A percentile compares a stretch with the other conserved stretches of the same genome.
Evolutionary conservation across 176 grass and related monocot species (phyloP).

Genomic region (Lolium rigidum): DNA sequence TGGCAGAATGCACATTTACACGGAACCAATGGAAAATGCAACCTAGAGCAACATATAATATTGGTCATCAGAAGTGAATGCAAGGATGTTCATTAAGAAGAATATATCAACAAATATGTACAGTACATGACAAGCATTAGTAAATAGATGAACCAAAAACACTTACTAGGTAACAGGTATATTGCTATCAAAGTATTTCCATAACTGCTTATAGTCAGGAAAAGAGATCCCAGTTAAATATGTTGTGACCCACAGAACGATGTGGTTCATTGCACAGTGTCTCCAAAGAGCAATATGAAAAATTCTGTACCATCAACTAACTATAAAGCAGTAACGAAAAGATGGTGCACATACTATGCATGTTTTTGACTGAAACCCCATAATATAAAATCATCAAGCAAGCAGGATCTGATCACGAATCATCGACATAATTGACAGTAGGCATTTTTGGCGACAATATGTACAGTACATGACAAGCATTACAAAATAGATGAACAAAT

Average conservation of each 20-base stretch:
- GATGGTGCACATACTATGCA: not conserved
- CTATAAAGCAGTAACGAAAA: not conserved
- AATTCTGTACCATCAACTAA: not conserved
- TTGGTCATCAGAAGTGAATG: conserved; percentile 2
- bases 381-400: not conserved
- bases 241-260: not conserved
- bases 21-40: conserved; percentile 23
- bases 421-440: not conserved
- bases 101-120: not conserved
- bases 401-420: not conserved
- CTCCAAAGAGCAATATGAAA: not conserved
- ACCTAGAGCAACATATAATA: conserved; percentile 17
- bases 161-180: conserved; percentile 2
- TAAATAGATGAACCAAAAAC: not conserved
- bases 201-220: not conserved
- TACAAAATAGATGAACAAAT: not conserved
- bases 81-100: not conserved
- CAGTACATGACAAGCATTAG: not conserved
- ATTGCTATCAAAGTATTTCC: not conserved
- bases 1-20: not conserved
- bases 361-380: conserved; percentile 1
- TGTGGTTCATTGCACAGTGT: not conserved
- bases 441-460: not conserved
- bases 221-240: conserved; percentile 18
- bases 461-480: not conserved